Base-by-base conservation (phyloP, 2,329 filamentous ascomycete species). In the Cladophialophora chaetospira region DNA sequence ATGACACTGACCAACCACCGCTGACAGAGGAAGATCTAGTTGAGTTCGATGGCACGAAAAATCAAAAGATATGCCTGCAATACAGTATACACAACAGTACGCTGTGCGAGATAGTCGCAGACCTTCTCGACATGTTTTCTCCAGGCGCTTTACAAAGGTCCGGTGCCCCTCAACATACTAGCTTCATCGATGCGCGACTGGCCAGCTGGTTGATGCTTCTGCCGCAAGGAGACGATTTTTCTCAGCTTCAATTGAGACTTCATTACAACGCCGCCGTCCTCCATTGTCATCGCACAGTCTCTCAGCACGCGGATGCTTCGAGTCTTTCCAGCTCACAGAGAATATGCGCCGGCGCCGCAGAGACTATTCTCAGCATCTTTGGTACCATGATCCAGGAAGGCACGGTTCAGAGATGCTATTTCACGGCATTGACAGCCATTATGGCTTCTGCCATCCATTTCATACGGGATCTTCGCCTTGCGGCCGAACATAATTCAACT, bases 41-140 rank as follows among this genome's bases (percentile, higher is more conserved):
- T 66, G 9, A 71, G 71, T 2, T 74, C 82, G 66, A 81, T 82
- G 50, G 71, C 78, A 59, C 77, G 75, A 10, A 77, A 75, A 56
- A 75, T 77, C 2, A 55, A 6, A 69, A 71, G 11, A 78, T 80
- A 17, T 72, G 75, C 63, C 62, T 70, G 9, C 74, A 77, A 21
- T 77, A 72, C 55, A 74, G 75, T 15, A 77, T 79, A 21, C 73
- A 80, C 28, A 78, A 79, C 46, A 75, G 77, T 2, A 74, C 75
- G 33, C 71, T 82, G 0, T 82, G 79, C 57, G 13, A 15, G 17
- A 72, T 77, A 17, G 77, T 82, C 65, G 76, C 81, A 38, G 79
- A 72, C 10, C 17, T 60, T 13, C 33, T 60, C n/a, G 47, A 35
- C 13, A n/a, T 53, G 6, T 46, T 28, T n/a, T 31, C 46, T 10